Conservation (phyloP, 2,329 filamentous ascomycete genomes). For the Capronia americana region DNA sequence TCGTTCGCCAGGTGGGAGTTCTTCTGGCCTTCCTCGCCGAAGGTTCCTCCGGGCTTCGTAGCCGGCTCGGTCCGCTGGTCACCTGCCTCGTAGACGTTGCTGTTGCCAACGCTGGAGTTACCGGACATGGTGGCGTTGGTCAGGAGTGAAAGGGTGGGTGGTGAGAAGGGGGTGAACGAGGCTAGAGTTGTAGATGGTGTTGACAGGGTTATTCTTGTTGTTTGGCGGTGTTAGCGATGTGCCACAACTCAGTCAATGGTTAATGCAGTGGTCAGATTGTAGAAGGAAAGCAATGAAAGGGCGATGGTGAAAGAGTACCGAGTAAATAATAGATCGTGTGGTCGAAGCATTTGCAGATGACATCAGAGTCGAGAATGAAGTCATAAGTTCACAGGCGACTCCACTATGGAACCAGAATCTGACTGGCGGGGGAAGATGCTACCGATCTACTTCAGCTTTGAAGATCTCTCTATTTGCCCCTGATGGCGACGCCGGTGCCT, state of each 20-base stretch:
- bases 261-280: neutral
- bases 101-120: conserved; percentile 70
- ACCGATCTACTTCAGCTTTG: neutral
- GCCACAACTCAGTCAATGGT: neutral
- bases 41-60: conserved; percentile 54
- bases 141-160: neutral
- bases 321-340: neutral
- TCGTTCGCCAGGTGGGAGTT: conserved; percentile 73
- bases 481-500: neutral
- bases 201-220: neutral
- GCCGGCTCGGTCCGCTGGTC: conserved; percentile 73
- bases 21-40: conserved; percentile 70
- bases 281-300: neutral
- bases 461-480: neutral
- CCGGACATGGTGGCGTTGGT: conserved; percentile 51
- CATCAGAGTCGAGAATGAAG: neutral
- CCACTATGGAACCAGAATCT: neutral
- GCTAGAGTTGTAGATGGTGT: neutral
- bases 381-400: neutral
- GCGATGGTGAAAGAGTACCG: neutral
- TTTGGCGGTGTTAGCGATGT: neutral
- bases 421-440: neutral
- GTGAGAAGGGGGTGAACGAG: no score
- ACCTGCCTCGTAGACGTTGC: conserved; percentile 72
- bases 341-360: neutral